phyloP scores from a whole-genome alignment of 768 basidiomycete species.

The Agrocybe pediades region DNA sequence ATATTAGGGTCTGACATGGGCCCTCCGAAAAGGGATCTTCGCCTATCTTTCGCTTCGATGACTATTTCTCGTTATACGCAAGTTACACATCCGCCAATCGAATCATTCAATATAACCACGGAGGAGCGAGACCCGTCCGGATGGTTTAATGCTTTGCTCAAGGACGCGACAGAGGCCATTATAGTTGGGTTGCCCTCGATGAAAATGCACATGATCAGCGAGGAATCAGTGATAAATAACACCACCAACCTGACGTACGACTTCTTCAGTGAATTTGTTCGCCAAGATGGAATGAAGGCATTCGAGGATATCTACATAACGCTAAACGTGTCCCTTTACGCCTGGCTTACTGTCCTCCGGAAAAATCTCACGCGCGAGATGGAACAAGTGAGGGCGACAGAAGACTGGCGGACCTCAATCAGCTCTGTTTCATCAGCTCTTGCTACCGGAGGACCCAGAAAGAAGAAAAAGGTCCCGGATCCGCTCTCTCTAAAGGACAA shows the following conservation, averaged over 20 bases:
- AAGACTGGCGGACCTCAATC: slow-evolving; percentile 51
- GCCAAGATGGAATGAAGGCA: slow-evolving; percentile 50
- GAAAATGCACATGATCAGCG: slow-evolving; percentile 79
- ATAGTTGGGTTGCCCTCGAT: slow-evolving; percentile 84
- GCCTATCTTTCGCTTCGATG: slow-evolving; percentile 76
- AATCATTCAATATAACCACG: slow-evolving; percentile 23
- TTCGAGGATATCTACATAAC: slow-evolving; percentile 84
- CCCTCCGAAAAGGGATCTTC: slow-evolving; percentile 63
- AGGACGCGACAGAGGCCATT: slow-evolving; percentile 64
- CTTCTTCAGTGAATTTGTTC: slow-evolving; percentile 71
- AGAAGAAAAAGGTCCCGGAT: slow-evolving; percentile 43
- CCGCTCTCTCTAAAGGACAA: slow-evolving; percentile 30
- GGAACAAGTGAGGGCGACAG: slow-evolving; percentile 66
- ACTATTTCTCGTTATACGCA: slow-evolving; percentile 74
- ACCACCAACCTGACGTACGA: slow-evolving; percentile 57
- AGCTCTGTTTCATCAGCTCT: slow-evolving; percentile 28
- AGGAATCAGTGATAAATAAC: slow-evolving; percentile 49
- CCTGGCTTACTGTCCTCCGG: slow-evolving; percentile 77
- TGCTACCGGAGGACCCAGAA: slow-evolving; percentile 20
- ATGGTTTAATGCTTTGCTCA: slow-evolving; percentile 65
- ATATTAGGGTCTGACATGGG: slow-evolving; percentile 50
- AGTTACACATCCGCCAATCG: slow-evolving; percentile 47
- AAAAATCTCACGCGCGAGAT: slow-evolving; percentile 78
- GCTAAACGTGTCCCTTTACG: slow-evolving; percentile 78
- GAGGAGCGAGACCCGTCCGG: slow-evolving; percentile 40